Evolutionary conservation across 805 yeast genomes (phyloP).

Genomic region (Barnettozyma californica): DNA sequence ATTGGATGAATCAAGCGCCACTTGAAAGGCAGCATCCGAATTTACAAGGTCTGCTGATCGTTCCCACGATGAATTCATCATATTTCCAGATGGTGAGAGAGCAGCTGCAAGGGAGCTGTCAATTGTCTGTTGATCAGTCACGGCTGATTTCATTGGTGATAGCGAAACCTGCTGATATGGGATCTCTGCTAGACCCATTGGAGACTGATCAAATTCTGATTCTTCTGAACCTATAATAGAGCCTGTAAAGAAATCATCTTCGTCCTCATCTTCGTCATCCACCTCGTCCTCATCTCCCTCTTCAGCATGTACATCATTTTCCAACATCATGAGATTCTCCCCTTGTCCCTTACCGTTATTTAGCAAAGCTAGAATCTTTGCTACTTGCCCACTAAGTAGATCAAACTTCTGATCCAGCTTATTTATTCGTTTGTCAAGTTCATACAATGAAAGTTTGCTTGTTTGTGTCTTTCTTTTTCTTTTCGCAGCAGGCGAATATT

Average conservation of each 20-base stretch:
- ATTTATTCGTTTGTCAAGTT: slow-evolving; percentile 21
- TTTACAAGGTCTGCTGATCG: background rate
- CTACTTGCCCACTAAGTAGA: slow-evolving; percentile 10
- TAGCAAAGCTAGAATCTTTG: slow-evolving; percentile 11
- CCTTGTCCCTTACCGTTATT: background rate
- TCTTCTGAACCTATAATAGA: background rate
- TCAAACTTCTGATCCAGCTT: slow-evolving; percentile 17
- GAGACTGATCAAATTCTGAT: background rate
- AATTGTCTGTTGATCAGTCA: background rate
- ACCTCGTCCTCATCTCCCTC: background rate
- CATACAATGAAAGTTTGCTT: slow-evolving; percentile 21
- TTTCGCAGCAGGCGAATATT: slow-evolving; percentile 39
- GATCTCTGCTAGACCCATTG: background rate
- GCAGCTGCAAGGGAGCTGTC: background rate
- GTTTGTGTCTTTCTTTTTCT: slow-evolving; percentile 17
- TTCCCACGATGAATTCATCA: background rate
- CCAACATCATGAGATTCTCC: background rate
- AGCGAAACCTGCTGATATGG: background rate
- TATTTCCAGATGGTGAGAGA: background rate
- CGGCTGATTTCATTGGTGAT: background rate
- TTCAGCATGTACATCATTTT: background rate
- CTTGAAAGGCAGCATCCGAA: background rate
- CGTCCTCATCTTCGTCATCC: background rate
- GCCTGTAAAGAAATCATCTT: background rate
- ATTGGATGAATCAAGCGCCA: slow-evolving; percentile 1